A percentile compares a stretch with the other conserved stretches of the same genome.
phyloP scores from a whole-genome alignment of 352 stramenopile species.

The Phytophthora sojae region DNA sequence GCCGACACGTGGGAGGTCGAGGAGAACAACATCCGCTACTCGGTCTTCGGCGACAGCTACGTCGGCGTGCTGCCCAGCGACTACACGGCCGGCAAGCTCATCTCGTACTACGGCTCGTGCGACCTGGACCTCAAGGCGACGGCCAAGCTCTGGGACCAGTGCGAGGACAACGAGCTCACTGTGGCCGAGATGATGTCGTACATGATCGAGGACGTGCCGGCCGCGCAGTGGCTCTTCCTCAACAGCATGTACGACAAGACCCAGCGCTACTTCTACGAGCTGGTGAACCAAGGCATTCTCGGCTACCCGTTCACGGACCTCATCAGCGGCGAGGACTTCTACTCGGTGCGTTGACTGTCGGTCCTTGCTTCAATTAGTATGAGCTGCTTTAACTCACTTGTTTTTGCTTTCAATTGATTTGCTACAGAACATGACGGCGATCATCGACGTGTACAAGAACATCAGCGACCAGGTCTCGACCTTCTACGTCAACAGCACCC shows the following conservation, averaged over 20 bases:
- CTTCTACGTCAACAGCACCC: constrained; percentile 55
- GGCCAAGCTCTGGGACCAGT: constrained; percentile 47
- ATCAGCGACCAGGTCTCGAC: constrained; percentile 55
- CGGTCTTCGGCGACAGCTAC: constrained; percentile 71
- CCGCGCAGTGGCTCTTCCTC: constrained; percentile 69
- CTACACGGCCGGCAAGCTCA: constrained; percentile 52
- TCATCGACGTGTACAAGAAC: constrained; percentile 62
- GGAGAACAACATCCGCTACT: constrained; percentile 60
- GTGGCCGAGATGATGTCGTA: constrained; percentile 60
- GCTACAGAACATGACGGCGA: constrained; percentile 51
- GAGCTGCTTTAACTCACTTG: no score
- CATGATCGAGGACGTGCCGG: constrained; percentile 58
- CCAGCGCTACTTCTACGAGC: constrained; percentile 75
- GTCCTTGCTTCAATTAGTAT: neutral
- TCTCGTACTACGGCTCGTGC: constrained; percentile 72
- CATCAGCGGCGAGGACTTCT: constrained; percentile 67
- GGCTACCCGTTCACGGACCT: constrained; percentile 61
- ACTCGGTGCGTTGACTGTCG: constrained; percentile 33
- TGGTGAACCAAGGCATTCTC: constrained; percentile 59
- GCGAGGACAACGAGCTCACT: constrained; percentile 49
- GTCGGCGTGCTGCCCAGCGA: constrained; percentile 63
- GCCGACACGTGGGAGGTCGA: constrained; percentile 68
- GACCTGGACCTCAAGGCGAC: constrained; percentile 56
- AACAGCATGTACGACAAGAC: constrained; percentile 68
- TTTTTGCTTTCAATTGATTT: no score